A percentile compares a stretch with the other conserved stretches of the same genome.
Conservation (phyloP, 805 yeast genomes). For the Hanseniaspora singularis region DNA sequence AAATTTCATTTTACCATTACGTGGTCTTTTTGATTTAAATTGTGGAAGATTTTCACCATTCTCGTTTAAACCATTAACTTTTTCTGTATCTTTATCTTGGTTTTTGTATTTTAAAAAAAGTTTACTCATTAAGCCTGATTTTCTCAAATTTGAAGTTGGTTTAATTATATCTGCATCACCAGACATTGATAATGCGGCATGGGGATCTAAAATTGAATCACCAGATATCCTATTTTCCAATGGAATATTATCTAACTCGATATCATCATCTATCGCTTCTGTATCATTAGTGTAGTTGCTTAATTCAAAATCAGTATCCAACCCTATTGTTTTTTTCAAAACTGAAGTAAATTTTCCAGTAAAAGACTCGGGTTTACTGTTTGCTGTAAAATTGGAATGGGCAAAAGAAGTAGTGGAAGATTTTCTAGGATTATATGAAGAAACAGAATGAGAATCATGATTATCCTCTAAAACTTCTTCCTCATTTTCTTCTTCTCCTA, state of each 20-base stretch:
- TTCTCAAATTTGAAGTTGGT: neutral
- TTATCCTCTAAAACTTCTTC: neutral
- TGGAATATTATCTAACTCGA: neutral
- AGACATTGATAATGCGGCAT: neutral
- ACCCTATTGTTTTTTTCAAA: constrained; percentile 8
- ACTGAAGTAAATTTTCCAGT: constrained; percentile 10
- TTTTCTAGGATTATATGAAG: neutral
- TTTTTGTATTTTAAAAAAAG: constrained; percentile 8
- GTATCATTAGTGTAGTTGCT: neutral
- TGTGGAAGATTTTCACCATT: constrained; percentile 19
- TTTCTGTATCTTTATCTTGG: neutral
- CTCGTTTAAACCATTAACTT: neutral
- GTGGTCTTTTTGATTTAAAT: constrained; percentile 24
- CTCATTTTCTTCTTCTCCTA: constrained; percentile 11
- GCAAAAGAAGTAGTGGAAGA: neutral
- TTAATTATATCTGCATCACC: neutral
- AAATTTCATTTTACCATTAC: constrained; percentile 15
- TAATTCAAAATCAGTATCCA: constrained; percentile 6
- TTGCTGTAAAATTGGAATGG: neutral
- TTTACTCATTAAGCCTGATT: constrained; percentile 3
- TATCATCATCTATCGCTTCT: neutral
- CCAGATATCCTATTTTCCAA: constrained; percentile 6
- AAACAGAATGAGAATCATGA: neutral
- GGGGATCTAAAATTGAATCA: constrained; percentile 1
- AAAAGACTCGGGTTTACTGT: constrained; percentile 3